phyloP scores from a whole-genome alignment of 768 basidiomycete genomes.

The Amanita exitialis region DNA sequence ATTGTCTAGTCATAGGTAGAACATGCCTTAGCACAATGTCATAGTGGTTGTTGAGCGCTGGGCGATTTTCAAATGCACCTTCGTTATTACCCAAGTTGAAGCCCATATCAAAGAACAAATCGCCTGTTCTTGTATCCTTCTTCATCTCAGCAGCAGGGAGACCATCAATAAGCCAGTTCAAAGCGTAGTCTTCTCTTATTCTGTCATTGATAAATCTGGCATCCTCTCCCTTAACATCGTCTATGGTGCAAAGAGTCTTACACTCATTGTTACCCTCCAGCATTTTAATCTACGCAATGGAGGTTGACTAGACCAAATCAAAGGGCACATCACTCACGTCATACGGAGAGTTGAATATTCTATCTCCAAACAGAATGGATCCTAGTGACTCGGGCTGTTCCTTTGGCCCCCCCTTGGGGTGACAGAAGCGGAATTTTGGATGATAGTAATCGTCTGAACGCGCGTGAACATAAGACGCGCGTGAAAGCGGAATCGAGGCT shows the following conservation, averaged over 20 bases:
- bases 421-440: constrained; percentile 76
- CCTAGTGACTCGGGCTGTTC: constrained; percentile 82
- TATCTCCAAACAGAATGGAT: constrained; percentile 92
- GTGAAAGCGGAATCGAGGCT: constrained; percentile 12
- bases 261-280: constrained; percentile 68
- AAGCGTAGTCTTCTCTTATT: constrained; percentile 84
- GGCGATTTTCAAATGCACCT: constrained; percentile 40
- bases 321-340: constrained; percentile 41
- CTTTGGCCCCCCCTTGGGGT: constrained; percentile 62
- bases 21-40: constrained; percentile 69
- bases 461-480: constrained; percentile 1
- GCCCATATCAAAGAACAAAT: constrained; percentile 86
- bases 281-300: constrained; percentile 60
- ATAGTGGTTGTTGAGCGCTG: constrained; percentile 88
- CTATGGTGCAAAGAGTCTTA: constrained; percentile 54
- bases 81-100: constrained; percentile 86
- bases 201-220: constrained; percentile 87
- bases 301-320: not conserved
- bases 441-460: constrained; percentile 87
- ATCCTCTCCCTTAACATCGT: constrained; percentile 53
- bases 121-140: constrained; percentile 64
- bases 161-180: constrained; percentile 94
- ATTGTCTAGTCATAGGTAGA: not conserved
- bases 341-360: constrained; percentile 87
- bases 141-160: constrained; percentile 94